Evolutionary conservation across 148 eudicot genomes (phyloP).

Genomic region (Chenopodium suecicum): DNA sequence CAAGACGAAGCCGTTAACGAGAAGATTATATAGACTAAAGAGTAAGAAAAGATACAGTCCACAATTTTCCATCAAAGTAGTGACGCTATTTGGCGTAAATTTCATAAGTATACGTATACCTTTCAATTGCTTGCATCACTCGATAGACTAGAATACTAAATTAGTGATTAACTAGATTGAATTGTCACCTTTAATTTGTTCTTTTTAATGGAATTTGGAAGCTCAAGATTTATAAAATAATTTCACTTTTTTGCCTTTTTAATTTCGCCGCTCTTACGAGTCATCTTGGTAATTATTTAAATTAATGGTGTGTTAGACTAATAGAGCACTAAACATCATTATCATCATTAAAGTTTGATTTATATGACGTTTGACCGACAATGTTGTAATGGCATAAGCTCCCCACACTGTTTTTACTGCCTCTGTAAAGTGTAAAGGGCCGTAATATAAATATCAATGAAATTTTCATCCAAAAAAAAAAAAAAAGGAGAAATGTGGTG

Average conservation of each 20-base stretch:
- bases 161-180: too few relatives aligned
- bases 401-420: neutral
- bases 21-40: too few relatives aligned
- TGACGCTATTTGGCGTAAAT: too few relatives aligned
- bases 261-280: neutral
- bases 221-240: neutral
- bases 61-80: too few relatives aligned
- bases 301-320: neutral
- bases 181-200: too few relatives aligned
- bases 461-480: too few relatives aligned
- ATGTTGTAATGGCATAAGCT: neutral
- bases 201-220: neutral
- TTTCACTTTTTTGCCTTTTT: neutral
- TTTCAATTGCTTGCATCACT: too few relatives aligned
- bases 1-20: too few relatives aligned
- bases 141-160: too few relatives aligned
- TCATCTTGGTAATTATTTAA: neutral
- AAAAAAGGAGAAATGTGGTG: too few relatives aligned
- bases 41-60: too few relatives aligned
- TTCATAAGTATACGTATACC: too few relatives aligned
- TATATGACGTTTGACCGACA: slow-evolving; percentile 14
- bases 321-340: slow-evolving; percentile 12
- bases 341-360: slow-evolving; percentile 12
- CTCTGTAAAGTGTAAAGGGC: neutral
- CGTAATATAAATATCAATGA: neutral